Evolutionary conservation across 2,329 filamentous ascomycete genomes (phyloP).

Genomic region (Ceratocystiopsis brevicomis): DNA sequence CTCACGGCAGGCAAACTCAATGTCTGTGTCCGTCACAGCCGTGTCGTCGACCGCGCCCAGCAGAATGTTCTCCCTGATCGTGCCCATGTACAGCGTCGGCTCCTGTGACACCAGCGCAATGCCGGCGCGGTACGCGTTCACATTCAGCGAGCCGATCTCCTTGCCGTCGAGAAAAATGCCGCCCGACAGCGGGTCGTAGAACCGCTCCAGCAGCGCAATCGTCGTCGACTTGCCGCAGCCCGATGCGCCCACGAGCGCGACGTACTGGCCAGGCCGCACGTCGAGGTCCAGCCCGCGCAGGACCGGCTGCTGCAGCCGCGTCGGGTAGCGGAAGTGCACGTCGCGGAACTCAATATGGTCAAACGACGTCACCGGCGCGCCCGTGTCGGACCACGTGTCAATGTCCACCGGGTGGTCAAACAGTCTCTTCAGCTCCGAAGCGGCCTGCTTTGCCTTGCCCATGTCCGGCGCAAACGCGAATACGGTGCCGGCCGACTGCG

Average conservation of each 20-base stretch:
- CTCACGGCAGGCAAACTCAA: constrained; percentile 67
- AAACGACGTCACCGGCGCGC: constrained; percentile 40
- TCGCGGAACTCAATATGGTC: constrained; percentile 74
- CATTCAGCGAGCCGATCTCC: constrained; percentile 62
- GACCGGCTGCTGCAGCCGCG: constrained; percentile 77
- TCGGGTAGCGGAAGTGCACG: constrained; percentile 89
- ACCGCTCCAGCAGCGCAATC: constrained; percentile 78
- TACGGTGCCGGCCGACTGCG: constrained; percentile 75
- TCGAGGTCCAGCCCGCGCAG: constrained; percentile 63
- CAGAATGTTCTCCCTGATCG: constrained; percentile 75
- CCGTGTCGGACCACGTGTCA: constrained; percentile 60
- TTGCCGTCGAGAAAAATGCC: constrained; percentile 65
- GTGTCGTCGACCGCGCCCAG: constrained; percentile 48
- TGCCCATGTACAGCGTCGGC: constrained; percentile 85
- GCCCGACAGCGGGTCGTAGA: constrained; percentile 76
- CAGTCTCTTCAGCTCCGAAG: constrained; percentile 58
- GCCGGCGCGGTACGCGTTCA: constrained; percentile 68
- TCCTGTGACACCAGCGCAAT: constrained; percentile 87
- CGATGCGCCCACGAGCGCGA: constrained; percentile 81
- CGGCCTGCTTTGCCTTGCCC: constrained; percentile 78
- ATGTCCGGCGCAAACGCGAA: constrained; percentile 86
- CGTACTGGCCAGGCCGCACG: constrained; percentile 61
- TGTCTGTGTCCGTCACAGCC: constrained; percentile 47
- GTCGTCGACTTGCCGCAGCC: constrained; percentile 92
- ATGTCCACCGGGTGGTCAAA: constrained; percentile 70